Evolutionary conservation across 2,329 filamentous ascomycete genomes (phyloP).

Genomic region (Neopestalotiopsis rosae): DNA sequence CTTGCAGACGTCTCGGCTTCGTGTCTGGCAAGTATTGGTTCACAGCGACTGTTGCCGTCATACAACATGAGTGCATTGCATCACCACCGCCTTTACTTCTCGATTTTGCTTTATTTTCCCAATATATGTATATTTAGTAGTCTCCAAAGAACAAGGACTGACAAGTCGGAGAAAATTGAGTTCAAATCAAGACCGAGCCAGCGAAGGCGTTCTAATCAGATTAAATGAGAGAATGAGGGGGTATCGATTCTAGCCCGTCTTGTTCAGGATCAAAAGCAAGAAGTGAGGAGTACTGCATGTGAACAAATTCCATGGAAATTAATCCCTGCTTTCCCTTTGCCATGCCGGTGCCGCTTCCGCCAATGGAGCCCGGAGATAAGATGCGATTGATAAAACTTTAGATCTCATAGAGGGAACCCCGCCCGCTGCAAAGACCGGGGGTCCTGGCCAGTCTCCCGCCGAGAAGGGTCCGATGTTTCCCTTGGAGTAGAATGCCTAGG

Average conservation of each 20-base stretch:
- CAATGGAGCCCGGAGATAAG: constrained; percentile 3
- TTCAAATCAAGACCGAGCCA: too few species aligned
- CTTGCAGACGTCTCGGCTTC: background rate
- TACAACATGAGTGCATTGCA: background rate
- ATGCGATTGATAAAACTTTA: constrained; percentile 4
- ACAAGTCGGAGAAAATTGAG: too few species aligned
- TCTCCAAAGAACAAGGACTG: too few species aligned
- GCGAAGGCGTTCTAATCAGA: too few species aligned
- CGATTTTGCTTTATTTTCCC: too few species aligned
- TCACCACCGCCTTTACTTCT: too few species aligned
- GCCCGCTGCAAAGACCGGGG: background rate
- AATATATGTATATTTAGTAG: too few species aligned
- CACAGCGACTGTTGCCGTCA: background rate
- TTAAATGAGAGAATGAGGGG: too few species aligned
- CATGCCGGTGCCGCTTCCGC: background rate
- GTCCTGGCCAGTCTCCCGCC: background rate
- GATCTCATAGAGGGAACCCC: background rate
- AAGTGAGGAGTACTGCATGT: too few species aligned
- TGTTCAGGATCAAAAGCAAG: too few species aligned
- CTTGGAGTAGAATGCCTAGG: background rate
- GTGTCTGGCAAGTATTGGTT: background rate
- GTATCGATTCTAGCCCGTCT: too few species aligned
- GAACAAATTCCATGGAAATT: background rate
- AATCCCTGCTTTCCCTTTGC: background rate
- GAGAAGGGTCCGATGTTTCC: background rate